A percentile compares a stretch with the other conserved stretches of the same genome.
These are phyloP conservation scores for Sisymbrium altissimum DNA, from an alignment of 345 rosid genomes.

Conservation along the genomic window DNA sequence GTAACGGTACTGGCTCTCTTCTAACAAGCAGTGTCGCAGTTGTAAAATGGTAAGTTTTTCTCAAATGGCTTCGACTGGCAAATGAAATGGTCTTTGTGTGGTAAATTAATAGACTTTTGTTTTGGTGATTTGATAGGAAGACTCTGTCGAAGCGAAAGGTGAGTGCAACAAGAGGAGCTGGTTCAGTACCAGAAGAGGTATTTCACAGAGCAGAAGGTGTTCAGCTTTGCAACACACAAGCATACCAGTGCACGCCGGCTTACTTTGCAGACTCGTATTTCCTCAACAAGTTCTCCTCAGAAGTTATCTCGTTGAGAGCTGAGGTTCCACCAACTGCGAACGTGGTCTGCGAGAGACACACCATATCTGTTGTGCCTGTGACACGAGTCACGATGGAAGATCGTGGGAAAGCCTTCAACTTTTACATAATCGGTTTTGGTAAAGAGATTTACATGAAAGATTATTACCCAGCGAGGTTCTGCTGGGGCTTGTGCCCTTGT, in stretches of 20 bases:
- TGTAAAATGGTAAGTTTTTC: conserved; percentile 59
- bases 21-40: conserved; percentile 56
- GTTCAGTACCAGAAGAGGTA: conserved; percentile 90
- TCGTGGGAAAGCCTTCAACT: conserved; percentile 69
- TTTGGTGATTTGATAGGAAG: conserved; percentile 49
- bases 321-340: conserved; percentile 63
- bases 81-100: background rate
- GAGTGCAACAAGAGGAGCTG: conserved; percentile 85
- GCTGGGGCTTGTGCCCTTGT: conserved; percentile 97
- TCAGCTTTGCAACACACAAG: conserved; percentile 92
- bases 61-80: background rate
- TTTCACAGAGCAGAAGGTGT: conserved; percentile 91
- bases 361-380: conserved; percentile 85
- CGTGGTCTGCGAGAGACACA: conserved; percentile 87
- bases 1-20: conserved; percentile 67
- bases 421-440: conserved; percentile 82
- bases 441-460: conserved; percentile 87
- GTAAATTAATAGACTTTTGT: background rate
- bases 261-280: conserved; percentile 90
- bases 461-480: conserved; percentile 80
- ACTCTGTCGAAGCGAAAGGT: conserved; percentile 78
- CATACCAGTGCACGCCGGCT: conserved; percentile 84
- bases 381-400: conserved; percentile 84
- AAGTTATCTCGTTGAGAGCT: conserved; percentile 76
- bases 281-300: conserved; percentile 85